A percentile compares a stretch with the other conserved stretches of the same genome.
Evolutionary conservation across 495 filamentous ascomycete genomes (phyloP).

Genomic region (Aspergillus cavernicola): DNA sequence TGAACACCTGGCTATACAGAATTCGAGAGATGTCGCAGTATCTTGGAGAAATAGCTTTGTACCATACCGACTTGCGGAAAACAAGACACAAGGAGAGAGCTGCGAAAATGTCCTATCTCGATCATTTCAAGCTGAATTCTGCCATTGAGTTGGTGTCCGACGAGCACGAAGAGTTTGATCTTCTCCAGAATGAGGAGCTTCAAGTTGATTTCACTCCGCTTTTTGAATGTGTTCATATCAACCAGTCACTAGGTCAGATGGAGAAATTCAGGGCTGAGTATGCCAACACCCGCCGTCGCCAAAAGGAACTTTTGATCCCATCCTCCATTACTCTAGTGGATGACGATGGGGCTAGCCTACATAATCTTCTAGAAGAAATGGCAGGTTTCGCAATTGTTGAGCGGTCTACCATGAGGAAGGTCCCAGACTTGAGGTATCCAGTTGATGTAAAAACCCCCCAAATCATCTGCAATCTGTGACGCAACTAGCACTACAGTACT

Average conservation of each 20-base stretch:
- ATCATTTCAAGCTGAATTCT: constrained; percentile 87
- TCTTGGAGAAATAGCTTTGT: constrained; percentile 94
- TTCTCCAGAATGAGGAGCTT: constrained; percentile 88
- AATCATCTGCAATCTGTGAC: background rate
- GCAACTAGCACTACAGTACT: background rate
- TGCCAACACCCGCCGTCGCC: constrained; percentile 78
- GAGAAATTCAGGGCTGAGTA: constrained; percentile 90
- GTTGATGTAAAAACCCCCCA: constrained; percentile 59
- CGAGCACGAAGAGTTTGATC: constrained; percentile 91
- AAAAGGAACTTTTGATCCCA: constrained; percentile 87
- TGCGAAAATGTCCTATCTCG: constrained; percentile 64
- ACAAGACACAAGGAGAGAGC: constrained; percentile 76
- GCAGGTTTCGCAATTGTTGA: constrained; percentile 97
- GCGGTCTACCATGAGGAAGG: constrained; percentile 84
- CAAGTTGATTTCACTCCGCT: constrained; percentile 92
- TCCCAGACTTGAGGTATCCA: constrained; percentile 73
- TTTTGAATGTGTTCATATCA: constrained; percentile 94
- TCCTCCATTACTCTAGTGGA: constrained; percentile 64
- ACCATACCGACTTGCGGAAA: constrained; percentile 86
- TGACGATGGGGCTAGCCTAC: constrained; percentile 72
- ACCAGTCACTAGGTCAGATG: constrained; percentile 87
- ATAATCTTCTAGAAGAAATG: constrained; percentile 85
- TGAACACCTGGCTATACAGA: constrained; percentile 96
- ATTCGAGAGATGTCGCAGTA: constrained; percentile 95
- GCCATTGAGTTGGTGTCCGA: constrained; percentile 93